These are phyloP conservation scores for Aspergillus fructus DNA, from an alignment of 2,329 filamentous ascomycete genomes.

Conservation along the genomic window DNA sequence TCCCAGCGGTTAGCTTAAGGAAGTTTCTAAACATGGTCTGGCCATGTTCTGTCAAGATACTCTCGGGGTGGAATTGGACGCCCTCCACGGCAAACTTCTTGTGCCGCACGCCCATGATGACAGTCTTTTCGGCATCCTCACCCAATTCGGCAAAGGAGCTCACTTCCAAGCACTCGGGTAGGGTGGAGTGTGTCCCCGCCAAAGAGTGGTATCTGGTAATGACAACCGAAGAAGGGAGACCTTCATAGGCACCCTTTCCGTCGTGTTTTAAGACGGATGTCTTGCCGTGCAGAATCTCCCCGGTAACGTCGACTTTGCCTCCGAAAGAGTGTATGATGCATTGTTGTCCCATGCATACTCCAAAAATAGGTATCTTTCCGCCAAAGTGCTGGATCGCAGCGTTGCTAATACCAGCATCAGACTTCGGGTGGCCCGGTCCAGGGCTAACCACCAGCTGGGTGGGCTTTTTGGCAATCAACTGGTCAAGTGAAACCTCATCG, in stretches of 20 bases:
- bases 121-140: slow-evolving; percentile 70
- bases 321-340: slow-evolving; percentile 96
- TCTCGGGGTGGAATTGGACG: slow-evolving; percentile 97
- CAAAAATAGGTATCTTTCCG: slow-evolving; percentile 91
- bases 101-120: slow-evolving; percentile 97
- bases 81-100: slow-evolving; percentile 90
- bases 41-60: slow-evolving; percentile 87
- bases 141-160: slow-evolving; percentile 81
- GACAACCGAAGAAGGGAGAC: slow-evolving; percentile 74
- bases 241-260: slow-evolving; percentile 82
- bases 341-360: slow-evolving; percentile 99
- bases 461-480: slow-evolving; percentile 78
- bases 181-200: slow-evolving; percentile 82
- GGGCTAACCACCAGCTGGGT: slow-evolving; percentile 95
- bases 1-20: slow-evolving; percentile 80
- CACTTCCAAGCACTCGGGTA: slow-evolving; percentile 83
- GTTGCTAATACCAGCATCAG: slow-evolving; percentile 89
- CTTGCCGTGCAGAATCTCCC: slow-evolving; percentile 96
- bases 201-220: slow-evolving; percentile 97
- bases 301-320: slow-evolving; percentile 85
- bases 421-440: slow-evolving; percentile 86
- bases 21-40: slow-evolving; percentile 92
- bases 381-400: slow-evolving; percentile 88
- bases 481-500: slow-evolving; percentile 82
- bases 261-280: slow-evolving; percentile 90